Evolutionary conservation across 345 rosid species (phyloP), one percentile per base, ranked within the genome.

Genomic region (Ceriops tagal): DNA sequence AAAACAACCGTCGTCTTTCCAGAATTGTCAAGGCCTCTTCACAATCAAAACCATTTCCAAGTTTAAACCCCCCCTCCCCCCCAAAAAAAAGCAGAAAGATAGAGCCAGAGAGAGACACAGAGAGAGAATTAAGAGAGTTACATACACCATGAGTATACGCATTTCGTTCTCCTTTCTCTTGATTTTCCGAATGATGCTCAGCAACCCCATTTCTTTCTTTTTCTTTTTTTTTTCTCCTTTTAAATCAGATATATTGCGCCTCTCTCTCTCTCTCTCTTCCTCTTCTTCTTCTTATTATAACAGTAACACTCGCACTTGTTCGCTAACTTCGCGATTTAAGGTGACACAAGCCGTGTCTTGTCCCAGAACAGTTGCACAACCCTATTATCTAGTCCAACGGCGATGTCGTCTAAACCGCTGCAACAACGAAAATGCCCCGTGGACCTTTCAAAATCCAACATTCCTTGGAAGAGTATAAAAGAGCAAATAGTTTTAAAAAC

Each of bases 111-210:
- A 53, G 9, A 46, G 13, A 68, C 19, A 53, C 30, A 53, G 56
- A 57, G 5, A 49, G 22, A 64, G 35, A 8, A 28, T 15, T 30
- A 43, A 18, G 35, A 34, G 47, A 53, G 52, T 22, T 43, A 71
- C 91, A 58, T 85, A 91, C 96, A 95, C 97, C 97, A 95, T 91
- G 21, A 95, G 93, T 60, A 89, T 89, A 37, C 96, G 96, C 97
- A 92, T 89, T 79, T 95, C 96, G 65, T 89, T 95, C 85, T 95
- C 99, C 47, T 89, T 95, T 79, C 82, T 89, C 84, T 91, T 93
- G 75, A 93, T 89, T 74, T 93, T 93, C 5, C 96, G 76, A 67
- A 92, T 93, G 67, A 93, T 93, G 83, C 82, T 84, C 57, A 79
- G 83, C 20, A 83, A 78, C 64, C 89, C 87, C 87, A 85, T 85